These are phyloP conservation scores for Mortierella hygrophila DNA, from an alignment of 192 early-diverging fungal species.

Conservation along the genomic window DNA sequence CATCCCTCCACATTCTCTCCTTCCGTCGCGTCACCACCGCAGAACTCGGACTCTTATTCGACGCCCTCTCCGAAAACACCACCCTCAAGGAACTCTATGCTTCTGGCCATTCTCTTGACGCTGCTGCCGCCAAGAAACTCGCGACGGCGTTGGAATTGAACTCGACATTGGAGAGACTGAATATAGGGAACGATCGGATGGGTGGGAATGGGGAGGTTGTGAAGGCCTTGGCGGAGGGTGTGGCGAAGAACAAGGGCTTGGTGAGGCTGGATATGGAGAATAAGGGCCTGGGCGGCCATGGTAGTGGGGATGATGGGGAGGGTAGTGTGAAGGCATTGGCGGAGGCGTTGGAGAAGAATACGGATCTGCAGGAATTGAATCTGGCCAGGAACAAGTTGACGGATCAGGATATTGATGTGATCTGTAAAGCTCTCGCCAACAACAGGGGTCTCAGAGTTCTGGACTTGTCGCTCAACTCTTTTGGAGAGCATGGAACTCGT, in stretches of 20 bases:
- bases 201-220: slow-evolving; percentile 44
- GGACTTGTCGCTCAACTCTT: slow-evolving; percentile 58
- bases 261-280: slow-evolving; percentile 66
- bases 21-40: slow-evolving; percentile 58
- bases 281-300: slow-evolving; percentile 56
- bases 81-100: slow-evolving; percentile 64
- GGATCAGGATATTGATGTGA: slow-evolving; percentile 39
- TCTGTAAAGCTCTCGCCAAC: slow-evolving; percentile 28
- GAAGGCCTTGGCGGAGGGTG: slow-evolving; percentile 52
- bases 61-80: slow-evolving; percentile 55
- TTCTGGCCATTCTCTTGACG: slow-evolving; percentile 63
- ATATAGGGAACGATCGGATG: slow-evolving; percentile 57
- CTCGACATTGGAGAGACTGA: slow-evolving; percentile 56
- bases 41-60: slow-evolving; percentile 61
- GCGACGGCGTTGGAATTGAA: slow-evolving; percentile 57
- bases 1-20: slow-evolving; percentile 66
- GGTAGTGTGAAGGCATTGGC: slow-evolving; percentile 13
- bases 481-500: slow-evolving; percentile 36
- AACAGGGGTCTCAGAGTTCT: slow-evolving; percentile 36
- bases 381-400: slow-evolving; percentile 62
- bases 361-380: slow-evolving; percentile 44
- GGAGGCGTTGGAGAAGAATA: slow-evolving; percentile 41
- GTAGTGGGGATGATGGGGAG: not conserved
- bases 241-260: slow-evolving; percentile 60
- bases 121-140: slow-evolving; percentile 41